Evolutionary conservation across 805 yeast species (phyloP).

Genomic region (Lachancea dasiensis): DNA sequence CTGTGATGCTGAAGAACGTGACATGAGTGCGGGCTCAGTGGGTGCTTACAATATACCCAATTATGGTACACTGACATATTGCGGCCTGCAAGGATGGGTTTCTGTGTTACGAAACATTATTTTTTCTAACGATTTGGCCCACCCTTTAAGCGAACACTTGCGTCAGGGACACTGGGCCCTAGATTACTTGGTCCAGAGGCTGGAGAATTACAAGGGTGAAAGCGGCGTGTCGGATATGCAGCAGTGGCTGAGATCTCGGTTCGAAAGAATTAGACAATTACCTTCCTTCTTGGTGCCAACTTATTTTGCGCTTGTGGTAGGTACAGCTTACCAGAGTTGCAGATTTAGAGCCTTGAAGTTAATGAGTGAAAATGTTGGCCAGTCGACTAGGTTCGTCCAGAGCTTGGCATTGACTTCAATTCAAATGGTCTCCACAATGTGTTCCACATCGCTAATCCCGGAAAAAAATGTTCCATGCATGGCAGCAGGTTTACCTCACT

Average conservation of each 20-base stretch:
- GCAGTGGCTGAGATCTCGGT: slow-evolving; percentile 63
- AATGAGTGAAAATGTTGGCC: slow-evolving; percentile 49
- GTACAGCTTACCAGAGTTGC: slow-evolving; percentile 78
- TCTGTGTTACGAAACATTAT: slow-evolving; percentile 59
- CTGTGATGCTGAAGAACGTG: slow-evolving; percentile 85
- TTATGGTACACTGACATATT: slow-evolving; percentile 68
- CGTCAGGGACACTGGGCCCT: slow-evolving; percentile 87
- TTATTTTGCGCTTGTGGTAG: slow-evolving; percentile 76
- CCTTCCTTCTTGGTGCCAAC: slow-evolving; percentile 84
- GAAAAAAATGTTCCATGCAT: slow-evolving; percentile 56
- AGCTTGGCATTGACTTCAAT: slow-evolving; percentile 73
- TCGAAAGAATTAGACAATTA: slow-evolving; percentile 53
- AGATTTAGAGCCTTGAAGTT: slow-evolving; percentile 57
- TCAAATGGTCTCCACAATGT: slow-evolving; percentile 76
- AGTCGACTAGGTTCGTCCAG: slow-evolving; percentile 69
- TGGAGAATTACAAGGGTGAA: slow-evolving; percentile 45
- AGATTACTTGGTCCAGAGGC: slow-evolving; percentile 61
- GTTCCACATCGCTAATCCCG: slow-evolving; percentile 72
- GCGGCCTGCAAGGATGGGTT: slow-evolving; percentile 93
- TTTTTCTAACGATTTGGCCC: slow-evolving; percentile 68
- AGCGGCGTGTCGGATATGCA: slow-evolving; percentile 50
- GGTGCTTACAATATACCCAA: slow-evolving; percentile 75
- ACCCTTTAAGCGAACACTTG: slow-evolving; percentile 74
- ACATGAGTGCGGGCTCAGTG: slow-evolving; percentile 60
- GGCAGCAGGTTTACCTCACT: slow-evolving; percentile 97